Evolutionary conservation across 306 rosid species (phyloP), one percentile per base, ranked within the genome.

Genomic region (Gillenia trifoliata): DNA sequence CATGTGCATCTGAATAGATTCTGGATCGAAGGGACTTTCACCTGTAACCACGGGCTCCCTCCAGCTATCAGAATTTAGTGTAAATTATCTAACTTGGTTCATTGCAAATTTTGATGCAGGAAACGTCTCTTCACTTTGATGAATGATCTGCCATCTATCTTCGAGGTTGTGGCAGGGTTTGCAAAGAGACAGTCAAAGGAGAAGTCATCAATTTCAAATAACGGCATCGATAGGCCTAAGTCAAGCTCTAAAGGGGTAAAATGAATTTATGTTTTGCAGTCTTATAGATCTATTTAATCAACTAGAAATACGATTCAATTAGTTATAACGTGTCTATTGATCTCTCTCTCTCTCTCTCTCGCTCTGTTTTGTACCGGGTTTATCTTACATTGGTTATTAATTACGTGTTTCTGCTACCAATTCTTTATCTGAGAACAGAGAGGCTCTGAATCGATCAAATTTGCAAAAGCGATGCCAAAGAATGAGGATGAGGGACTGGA

Each of bases 161-260:
- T 75, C 78, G 96, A 90, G 85, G 82, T 83, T 61, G 86, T 86
- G 77, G 79, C 88, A 3, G 88, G 87, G 73, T 28, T 63, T 57
- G 72, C 78, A 52, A 87, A 82, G 85, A 89, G 78, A 74, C 87
- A 78, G 75, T 25, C 81, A 1, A 88, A 85, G 84, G 93, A 86
- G 74, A 92, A 85, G 86, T 74, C 92, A 40, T 73, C 83, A 52
- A 79, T 81, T 76, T 66, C 90, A 74, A 87, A 86, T 75, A 79
- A 68, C 75, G 86, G 76, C 84, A 77, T 81, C 85, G 83, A 72
- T 88, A 90, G 88, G 84, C 79, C 89, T 64, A 90, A 90, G 82
- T 79, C 85, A 1, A 76, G 82, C 49, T 79, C 91, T n/a, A 87
- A 83, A 78, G 93, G 80, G 97, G 97, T 92, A 88, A 82, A 34